phyloP scores from a whole-genome alignment of 2,329 filamentous ascomycete species.

The Fusarium albosuccineum region DNA sequence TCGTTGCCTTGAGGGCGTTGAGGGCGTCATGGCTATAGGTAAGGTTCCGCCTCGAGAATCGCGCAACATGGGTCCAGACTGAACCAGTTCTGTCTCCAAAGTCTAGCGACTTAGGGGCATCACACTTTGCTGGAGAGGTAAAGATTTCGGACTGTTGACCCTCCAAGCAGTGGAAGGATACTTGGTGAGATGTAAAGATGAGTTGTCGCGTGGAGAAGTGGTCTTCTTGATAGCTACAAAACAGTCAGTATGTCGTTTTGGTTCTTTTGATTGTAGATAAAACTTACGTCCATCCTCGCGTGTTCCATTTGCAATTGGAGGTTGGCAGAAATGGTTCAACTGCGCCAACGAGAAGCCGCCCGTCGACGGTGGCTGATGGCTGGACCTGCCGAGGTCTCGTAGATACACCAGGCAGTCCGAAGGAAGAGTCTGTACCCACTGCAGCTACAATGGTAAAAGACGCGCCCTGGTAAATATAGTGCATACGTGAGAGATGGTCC shows the following conservation, averaged over 20 bases:
- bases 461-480: constrained; percentile 7
- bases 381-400: neutral
- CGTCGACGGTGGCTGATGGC: neutral
- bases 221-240: neutral
- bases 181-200: neutral
- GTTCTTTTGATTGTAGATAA: neutral
- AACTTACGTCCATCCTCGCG: constrained; percentile 1
- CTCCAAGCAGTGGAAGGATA: neutral
- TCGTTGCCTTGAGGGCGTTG: neutral
- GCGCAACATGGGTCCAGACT: neutral
- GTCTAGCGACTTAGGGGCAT: neutral
- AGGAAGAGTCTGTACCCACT: neutral
- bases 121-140: neutral
- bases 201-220: neutral
- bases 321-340: neutral
- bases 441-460: constrained; percentile 13
- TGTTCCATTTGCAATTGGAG: neutral
- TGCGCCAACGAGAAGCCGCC: neutral
- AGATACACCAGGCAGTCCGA: constrained; percentile 8
- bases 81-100: neutral
- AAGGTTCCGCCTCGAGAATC: neutral
- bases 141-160: neutral
- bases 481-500: constrained; percentile 9
- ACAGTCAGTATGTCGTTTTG: neutral
- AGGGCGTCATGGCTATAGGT: neutral